Evolutionary conservation across 352 stramenopile species (phyloP), one percentile per base, ranked within the genome.

Genomic region (Globisporangium megalacanthum): DNA sequence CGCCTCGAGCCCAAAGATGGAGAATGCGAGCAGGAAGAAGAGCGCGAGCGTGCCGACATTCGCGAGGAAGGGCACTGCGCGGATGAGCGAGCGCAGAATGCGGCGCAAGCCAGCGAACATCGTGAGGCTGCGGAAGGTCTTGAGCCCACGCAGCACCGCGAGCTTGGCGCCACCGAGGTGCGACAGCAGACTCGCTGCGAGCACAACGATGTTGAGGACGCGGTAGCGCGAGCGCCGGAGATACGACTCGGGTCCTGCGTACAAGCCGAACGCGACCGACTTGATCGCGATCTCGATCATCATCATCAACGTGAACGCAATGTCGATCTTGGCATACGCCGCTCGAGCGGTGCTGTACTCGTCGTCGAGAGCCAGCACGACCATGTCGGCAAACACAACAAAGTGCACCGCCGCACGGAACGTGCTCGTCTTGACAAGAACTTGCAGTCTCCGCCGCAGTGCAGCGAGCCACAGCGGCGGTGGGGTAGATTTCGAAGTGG

Each of bases 11-110:
- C 74, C 78, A 53, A 92, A 89, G 44, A 92, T 86, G 15, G 79
- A 88, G 54, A 92, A 92, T 19, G 77, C 77, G 10, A 92, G 70
- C 29, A 92, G 49, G 7, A 85, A 85, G 33, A 92, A 92, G 49
- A 90, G 65, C 6, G 82, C 72, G 35, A 92, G 70, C 25, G 77
- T 88, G 4, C 63, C 71, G 15, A 92, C 82, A 49, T 92, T 92
- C 35, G 82, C 76, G 4, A 92, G 66, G 49, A 92, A 89, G 29
- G 82, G 82, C 4, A 92, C 70, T 0, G 82, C 82, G 1, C 79
- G 75, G 37, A 73, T 68, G 10, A 92, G 62, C 11, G 82, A 74
- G 49, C 82, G 78, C 15, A 90, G 53, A 46, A 92, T 92, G 41
- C 82, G 79, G 3, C 78, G 72, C 35, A 92, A 55, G 0, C 82